Evolutionary conservation across 2,329 filamentous ascomycete genomes (phyloP).

Genomic region (Hyphodiscus sp.): DNA sequence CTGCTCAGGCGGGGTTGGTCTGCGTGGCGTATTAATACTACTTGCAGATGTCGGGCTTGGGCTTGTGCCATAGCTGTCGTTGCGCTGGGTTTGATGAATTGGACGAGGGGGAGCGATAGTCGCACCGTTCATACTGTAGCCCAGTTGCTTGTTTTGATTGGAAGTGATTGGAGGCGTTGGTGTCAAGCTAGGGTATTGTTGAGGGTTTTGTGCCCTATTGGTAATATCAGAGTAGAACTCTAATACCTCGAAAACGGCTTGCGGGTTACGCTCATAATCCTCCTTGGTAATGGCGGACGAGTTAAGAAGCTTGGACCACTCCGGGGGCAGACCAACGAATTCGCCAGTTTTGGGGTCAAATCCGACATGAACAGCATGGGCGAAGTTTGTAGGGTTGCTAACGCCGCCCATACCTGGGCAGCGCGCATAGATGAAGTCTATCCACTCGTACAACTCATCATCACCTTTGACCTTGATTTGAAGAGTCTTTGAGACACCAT

Average conservation of each 20-base stretch:
- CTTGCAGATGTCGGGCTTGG: conserved; percentile 10
- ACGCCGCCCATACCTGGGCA: conserved; percentile 97
- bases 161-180: conserved; percentile 54
- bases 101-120: conserved; percentile 65
- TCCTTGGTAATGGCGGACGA: conserved; percentile 97
- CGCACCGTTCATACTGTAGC: conserved; percentile 44
- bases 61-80: conserved; percentile 34
- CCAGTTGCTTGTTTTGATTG: conserved; percentile 56
- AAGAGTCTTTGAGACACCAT: conserved; percentile 73
- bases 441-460: conserved; percentile 97
- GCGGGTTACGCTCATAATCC: conserved; percentile 94
- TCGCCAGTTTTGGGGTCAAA: conserved; percentile 94
- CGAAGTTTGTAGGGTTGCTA: conserved; percentile 97
- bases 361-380: conserved; percentile 92
- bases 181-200: conserved; percentile 60
- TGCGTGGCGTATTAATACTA: conserved; percentile 32
- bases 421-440: conserved; percentile 93
- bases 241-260: conserved; percentile 73
- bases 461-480: conserved; percentile 93
- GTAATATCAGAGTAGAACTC: conserved; percentile 83
- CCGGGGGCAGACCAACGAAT: conserved; percentile 87
- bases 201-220: conserved; percentile 66
- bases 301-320: conserved; percentile 96
- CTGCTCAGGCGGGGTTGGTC: conserved; percentile 38
- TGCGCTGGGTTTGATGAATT: conserved; percentile 42